Evolutionary conservation across 2,329 filamentous ascomycete species (phyloP).

Genomic region (Penicillium decumbens): DNA sequence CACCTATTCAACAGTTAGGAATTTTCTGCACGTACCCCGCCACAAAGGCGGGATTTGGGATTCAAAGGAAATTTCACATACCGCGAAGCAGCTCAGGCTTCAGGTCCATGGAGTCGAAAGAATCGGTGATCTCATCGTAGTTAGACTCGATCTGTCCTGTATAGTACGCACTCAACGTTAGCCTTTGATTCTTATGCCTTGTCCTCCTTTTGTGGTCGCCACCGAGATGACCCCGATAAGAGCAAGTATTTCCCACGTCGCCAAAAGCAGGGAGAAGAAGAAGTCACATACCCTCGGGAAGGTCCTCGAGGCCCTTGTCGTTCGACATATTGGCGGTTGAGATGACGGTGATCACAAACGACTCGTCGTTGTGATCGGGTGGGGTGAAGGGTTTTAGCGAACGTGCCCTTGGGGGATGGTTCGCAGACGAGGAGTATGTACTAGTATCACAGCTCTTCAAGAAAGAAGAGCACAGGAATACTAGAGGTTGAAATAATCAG

Average conservation of each 20-base stretch:
- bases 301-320: constrained; percentile 96
- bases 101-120: constrained; percentile 96
- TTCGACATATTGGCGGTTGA: constrained; percentile 86
- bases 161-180: constrained; percentile 17
- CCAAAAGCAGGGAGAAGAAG: constrained; percentile 5
- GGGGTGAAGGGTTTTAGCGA: constrained; percentile 33
- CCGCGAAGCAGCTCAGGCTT: constrained; percentile 95
- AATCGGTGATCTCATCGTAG: constrained; percentile 99
- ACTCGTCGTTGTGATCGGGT: constrained; percentile 63
- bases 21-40: constrained; percentile 25
- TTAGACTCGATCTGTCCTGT: constrained; percentile 99
- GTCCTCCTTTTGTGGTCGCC: constrained; percentile 9
- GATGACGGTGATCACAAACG: constrained; percentile 62
- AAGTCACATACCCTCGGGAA: constrained; percentile 76
- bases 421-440: constrained; percentile 24
- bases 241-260: constrained; percentile 7
- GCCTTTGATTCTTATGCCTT: constrained; percentile 7
- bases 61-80: constrained; percentile 44
- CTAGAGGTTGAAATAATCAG: constrained; percentile 24
- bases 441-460: constrained; percentile 37
- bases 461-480: constrained; percentile 30
- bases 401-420: constrained; percentile 28
- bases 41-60: constrained; percentile 10
- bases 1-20: constrained; percentile 52
- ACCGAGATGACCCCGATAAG: constrained; percentile 4